Evolutionary conservation across 2,329 filamentous ascomycete genomes (phyloP).

Genomic region (Hymenoscyphus fraxineus): DNA sequence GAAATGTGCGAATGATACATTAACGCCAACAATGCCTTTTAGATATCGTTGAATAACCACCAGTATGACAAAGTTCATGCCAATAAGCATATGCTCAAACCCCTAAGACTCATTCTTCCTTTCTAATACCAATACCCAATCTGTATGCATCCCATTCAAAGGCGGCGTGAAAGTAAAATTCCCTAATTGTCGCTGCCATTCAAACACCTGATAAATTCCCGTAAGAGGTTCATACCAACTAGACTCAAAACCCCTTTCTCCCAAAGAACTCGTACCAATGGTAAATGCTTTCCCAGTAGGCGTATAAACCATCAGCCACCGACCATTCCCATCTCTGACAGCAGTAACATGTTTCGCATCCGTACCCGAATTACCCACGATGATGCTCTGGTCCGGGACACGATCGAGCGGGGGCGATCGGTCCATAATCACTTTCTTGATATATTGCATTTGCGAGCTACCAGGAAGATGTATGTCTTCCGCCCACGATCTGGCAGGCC

Average conservation of each 20-base stretch:
- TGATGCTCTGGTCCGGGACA: neutral
- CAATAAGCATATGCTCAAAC: neutral
- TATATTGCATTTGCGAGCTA: conserved; percentile 9
- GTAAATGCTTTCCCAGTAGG: neutral
- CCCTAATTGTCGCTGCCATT: neutral
- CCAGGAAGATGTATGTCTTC: conserved; percentile 8
- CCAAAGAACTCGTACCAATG: neutral
- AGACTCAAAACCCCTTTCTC: neutral
- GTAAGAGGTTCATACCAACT: neutral
- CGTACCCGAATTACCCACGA: neutral
- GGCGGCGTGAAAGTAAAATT: neutral
- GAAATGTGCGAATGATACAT: too few species aligned
- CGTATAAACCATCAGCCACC: neutral
- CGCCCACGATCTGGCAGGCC: neutral
- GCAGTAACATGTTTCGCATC: neutral
- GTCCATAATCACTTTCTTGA: conserved; percentile 8
- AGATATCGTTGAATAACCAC: neutral
- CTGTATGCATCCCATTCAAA: neutral
- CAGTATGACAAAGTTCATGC: neutral
- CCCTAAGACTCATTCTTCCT: neutral
- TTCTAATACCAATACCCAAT: neutral
- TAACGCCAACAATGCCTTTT: neutral
- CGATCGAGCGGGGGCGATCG: neutral
- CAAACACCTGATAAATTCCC: neutral
- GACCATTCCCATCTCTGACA: neutral